Evolutionary conservation across 257 asterid genomes (phyloP).

Genomic region (Nemophila menziesii): DNA sequence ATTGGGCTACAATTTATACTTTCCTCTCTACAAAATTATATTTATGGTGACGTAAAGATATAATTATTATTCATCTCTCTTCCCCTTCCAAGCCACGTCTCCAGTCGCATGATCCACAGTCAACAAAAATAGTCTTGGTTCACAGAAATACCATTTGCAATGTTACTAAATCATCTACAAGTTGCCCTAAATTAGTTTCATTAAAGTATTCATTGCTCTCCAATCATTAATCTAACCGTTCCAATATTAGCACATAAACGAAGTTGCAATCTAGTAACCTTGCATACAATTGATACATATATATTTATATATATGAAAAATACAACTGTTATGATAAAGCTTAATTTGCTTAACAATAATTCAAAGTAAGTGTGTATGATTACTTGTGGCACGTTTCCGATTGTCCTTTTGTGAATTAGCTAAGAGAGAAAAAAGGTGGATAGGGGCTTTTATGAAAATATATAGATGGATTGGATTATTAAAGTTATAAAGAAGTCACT

Average conservation of each 20-base stretch:
- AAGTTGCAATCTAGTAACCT: conserved; percentile 32
- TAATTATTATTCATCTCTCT: neutral
- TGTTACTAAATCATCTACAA: conserved; percentile 7
- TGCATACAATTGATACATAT: conserved; percentile 10
- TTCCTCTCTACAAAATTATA: no score
- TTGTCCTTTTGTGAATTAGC: conserved; percentile 37
- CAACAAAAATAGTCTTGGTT: conserved; percentile 1
- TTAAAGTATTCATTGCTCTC: conserved; percentile 26
- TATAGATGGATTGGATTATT: conserved; percentile 1
- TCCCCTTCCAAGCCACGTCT: conserved; percentile 11
- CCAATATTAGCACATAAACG: conserved; percentile 21
- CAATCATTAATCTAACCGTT: conserved; percentile 28
- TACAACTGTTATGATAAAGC: conserved; percentile 1
- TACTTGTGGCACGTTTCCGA: conserved; percentile 22
- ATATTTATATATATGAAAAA: no score
- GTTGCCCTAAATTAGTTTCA: conserved; percentile 15
- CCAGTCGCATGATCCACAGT: neutral
- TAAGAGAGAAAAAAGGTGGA: conserved; percentile 13
- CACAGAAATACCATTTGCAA: conserved; percentile 1
- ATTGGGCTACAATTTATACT: no score
- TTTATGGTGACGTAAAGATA: no score
- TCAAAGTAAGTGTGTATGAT: conserved; percentile 11
- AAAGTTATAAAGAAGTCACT: conserved; percentile 28
- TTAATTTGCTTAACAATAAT: conserved; percentile 2
- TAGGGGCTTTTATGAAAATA: conserved; percentile 11